phyloP scores from a whole-genome alignment of 768 basidiomycete genomes.

The Mycena amicta region DNA sequence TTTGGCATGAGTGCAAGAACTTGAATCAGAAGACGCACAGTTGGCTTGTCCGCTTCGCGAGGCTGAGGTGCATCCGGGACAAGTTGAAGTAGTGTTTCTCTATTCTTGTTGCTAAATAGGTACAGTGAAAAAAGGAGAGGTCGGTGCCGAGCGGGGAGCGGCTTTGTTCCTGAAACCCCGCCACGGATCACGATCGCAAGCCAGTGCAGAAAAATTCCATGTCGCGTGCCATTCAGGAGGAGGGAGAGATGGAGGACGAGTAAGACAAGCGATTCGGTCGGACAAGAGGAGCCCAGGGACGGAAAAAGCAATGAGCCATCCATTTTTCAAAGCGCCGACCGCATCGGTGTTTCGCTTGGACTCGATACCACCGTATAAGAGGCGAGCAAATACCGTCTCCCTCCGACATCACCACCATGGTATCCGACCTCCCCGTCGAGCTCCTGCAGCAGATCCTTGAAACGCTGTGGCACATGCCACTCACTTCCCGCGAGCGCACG shows the following conservation, averaged over 20 bases:
- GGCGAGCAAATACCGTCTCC: background rate
- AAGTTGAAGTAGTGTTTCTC: too few relatives aligned
- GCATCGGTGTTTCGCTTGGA: constrained; percentile 1
- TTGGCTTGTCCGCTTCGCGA: too few relatives aligned
- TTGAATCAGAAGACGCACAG: too few relatives aligned
- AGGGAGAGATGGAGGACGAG: background rate
- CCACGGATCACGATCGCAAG: too few relatives aligned
- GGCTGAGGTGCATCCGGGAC: too few relatives aligned
- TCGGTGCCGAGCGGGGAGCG: too few relatives aligned
- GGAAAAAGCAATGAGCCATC: too few relatives aligned
- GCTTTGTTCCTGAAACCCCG: too few relatives aligned
- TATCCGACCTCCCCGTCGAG: background rate
- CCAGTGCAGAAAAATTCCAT: background rate
- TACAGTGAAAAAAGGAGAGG: too few relatives aligned
- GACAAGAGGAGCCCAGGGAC: background rate
- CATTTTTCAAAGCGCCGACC: too few relatives aligned
- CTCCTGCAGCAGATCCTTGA: background rate
- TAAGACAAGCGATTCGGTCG: constrained; percentile 1
- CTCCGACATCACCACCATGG: background rate
- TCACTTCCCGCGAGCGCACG: background rate
- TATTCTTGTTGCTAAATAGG: too few relatives aligned
- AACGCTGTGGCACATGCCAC: constrained; percentile 2
- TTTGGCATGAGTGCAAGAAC: too few relatives aligned
- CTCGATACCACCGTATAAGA: background rate
- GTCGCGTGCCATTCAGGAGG: background rate